Evolutionary conservation across 371 early-diverging fungal genomes (phyloP), one percentile per base, ranked within the genome.

Genomic region (Haplosporangium sp.): DNA sequence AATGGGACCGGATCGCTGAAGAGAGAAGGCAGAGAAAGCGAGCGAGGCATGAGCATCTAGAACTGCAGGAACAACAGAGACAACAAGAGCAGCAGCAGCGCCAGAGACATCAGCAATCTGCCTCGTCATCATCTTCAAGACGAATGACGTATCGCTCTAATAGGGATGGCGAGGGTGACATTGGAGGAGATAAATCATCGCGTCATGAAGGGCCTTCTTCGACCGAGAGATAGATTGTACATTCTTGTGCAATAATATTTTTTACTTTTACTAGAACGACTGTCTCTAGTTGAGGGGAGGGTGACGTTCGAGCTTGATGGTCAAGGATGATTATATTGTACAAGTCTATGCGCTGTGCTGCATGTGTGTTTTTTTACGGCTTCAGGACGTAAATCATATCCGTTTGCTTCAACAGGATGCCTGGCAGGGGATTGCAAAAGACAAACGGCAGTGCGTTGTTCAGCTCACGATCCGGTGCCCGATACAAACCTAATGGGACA

Each of bases 381-480:
- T 72, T 72, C 38, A 80, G 70, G 13, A 80, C 81, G 18, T 80
- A 80, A 10, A 89, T 81, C 14, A 85, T 83, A 67, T 89, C 88
- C 7, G 85, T 84, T 12, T 83, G 52, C 51, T 86, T 87, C n/a
- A 89, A 48, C 10, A 88, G 59, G 10, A 86, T 86, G 1, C 84
- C 86, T 11, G 90, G 81, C 21, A 86, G 74, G 6, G 86, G 86
- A 51, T 86, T 86, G 6, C 84, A 83, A 67, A 84, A 86, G 9
- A 86, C 85, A 74, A 86, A 86, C 1, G 86, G 83, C 9, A 77
- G 52, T 5, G 79, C 68, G 55, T 86, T 85, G 16, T 85, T 84
- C 69, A 85, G 67, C 29, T 82, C 69, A n/a, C 66, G 72, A 53
- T 85, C 83, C 7, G 84, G 82, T 4, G 83, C 84, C n/a, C 86